Conservation (phyloP, 352 stramenopile species). For the Nothophytophthora sp. region DNA sequence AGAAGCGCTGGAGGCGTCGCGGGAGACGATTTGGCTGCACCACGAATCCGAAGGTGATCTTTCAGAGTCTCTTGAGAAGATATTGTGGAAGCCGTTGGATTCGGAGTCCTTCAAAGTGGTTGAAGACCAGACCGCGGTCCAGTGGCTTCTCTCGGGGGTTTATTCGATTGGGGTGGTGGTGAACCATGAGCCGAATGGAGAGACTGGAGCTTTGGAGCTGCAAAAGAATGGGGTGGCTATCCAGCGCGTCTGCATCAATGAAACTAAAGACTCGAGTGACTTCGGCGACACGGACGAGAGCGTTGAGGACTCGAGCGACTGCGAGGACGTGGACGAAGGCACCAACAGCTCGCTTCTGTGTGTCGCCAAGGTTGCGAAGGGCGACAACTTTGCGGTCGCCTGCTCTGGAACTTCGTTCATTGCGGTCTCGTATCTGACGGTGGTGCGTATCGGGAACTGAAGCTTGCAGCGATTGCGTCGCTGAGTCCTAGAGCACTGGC, state of each 20-base stretch:
- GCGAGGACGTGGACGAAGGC: background rate
- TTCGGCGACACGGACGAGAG: too few relatives aligned
- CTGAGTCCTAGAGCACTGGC: too few relatives aligned
- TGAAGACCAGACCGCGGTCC: background rate
- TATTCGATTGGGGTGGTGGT: background rate
- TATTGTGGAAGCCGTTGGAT: background rate
- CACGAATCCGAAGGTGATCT: background rate
- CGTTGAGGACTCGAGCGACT: too few relatives aligned
- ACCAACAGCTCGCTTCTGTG: conserved; percentile 1
- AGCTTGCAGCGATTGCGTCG: background rate
- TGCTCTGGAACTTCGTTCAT: background rate
- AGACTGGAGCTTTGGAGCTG: background rate
- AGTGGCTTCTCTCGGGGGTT: background rate
- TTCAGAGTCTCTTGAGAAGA: background rate
- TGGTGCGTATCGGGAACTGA: conserved; percentile 8
- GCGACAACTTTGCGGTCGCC: background rate
- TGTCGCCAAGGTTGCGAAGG: background rate
- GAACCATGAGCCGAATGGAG: background rate
- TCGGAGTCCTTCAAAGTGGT: background rate
- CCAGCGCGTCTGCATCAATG: background rate
- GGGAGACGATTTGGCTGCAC: background rate
- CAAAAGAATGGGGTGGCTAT: background rate
- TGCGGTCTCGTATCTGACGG: background rate
- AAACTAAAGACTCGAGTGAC: too few relatives aligned
- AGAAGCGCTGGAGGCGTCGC: background rate